Evolutionary conservation across 2,329 filamentous ascomycete species (phyloP).

Genomic region (Pleomassaria siparia): DNA sequence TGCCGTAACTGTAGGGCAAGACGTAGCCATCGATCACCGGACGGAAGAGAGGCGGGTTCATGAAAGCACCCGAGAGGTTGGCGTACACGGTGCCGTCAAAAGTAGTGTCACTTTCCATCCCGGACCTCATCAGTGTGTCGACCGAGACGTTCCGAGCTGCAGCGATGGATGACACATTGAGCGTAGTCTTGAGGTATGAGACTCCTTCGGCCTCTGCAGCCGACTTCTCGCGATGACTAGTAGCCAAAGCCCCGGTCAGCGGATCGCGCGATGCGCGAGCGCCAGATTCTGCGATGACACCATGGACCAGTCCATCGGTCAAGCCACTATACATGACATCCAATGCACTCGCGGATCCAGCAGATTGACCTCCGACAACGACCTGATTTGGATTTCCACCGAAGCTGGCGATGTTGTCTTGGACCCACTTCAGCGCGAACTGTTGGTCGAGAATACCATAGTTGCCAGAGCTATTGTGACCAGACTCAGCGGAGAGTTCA

Average conservation of each 20-base stretch:
- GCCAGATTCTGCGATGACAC: conserved; percentile 38
- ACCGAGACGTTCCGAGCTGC: not conserved
- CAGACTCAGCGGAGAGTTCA: conserved; percentile 1
- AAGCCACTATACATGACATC: not conserved
- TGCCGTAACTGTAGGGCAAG: conserved; percentile 49
- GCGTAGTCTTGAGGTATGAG: not conserved
- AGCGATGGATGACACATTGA: conserved; percentile 1
- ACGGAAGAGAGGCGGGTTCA: conserved; percentile 42
- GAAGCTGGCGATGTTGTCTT: conserved; percentile 43
- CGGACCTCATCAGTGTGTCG: not conserved
- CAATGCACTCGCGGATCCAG: conserved; percentile 21
- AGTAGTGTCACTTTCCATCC: not conserved
- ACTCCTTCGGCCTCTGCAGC: conserved; percentile 52
- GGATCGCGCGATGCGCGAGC: conserved; percentile 2
- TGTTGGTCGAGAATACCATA: conserved; percentile 46
- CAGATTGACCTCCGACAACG: conserved; percentile 44
- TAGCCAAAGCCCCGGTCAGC: not conserved
- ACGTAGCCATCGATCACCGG: conserved; percentile 58
- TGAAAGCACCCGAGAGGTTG: conserved; percentile 46
- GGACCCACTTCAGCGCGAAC: conserved; percentile 42
- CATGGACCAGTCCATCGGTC: conserved; percentile 28
- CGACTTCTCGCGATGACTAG: conserved; percentile 50
- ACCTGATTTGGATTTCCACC: conserved; percentile 41
- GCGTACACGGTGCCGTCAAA: conserved; percentile 1
- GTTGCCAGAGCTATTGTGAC: conserved; percentile 38